Percentiles rank a stretch among this genome's conserved stretches.
Evolutionary conservation across 176 grass and related monocot genomes (phyloP).

Genomic region (Eleusine coracana): DNA sequence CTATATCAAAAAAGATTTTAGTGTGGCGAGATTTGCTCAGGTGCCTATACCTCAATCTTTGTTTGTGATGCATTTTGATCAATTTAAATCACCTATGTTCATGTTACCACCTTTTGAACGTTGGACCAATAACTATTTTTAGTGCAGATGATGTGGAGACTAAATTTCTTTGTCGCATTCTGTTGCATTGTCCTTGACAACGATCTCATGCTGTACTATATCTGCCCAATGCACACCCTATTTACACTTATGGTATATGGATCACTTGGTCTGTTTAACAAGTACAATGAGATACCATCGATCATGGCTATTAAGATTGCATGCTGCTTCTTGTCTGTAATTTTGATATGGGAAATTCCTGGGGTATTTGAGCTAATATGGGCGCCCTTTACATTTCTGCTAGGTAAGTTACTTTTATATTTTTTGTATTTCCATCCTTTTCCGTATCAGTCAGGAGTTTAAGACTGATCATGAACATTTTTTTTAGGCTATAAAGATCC

Average conservation of each 20-base stretch:
- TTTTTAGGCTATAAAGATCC: constrained; percentile 83
- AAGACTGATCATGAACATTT: too few species aligned
- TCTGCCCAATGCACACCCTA: constrained; percentile 86
- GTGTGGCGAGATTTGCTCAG: constrained; percentile 76
- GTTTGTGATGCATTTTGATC: neutral
- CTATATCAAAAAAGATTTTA: constrained; percentile 84
- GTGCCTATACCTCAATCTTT: constrained; percentile 37
- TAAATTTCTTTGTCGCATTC: constrained; percentile 78
- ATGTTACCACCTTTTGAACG: too few species aligned
- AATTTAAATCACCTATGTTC: too few species aligned
- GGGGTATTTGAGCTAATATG: constrained; percentile 81
- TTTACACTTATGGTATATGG: constrained; percentile 96
- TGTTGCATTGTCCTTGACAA: constrained; percentile 91
- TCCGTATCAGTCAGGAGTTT: too few species aligned
- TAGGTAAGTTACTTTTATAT: constrained; percentile 55
- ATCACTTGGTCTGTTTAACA: constrained; percentile 89
- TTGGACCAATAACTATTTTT: too few species aligned
- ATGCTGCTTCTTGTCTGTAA: constrained; percentile 77
- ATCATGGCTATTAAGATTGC: constrained; percentile 84
- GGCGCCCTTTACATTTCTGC: constrained; percentile 78
- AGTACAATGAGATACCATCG: constrained; percentile 86
- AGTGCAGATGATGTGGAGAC: constrained; percentile 90
- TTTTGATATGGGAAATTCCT: constrained; percentile 97
- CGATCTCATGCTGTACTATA: constrained; percentile 84
- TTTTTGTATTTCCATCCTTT: too few species aligned